Conservation (phyloP, 2,329 filamentous ascomycete genomes). For the Pseudogymnoascus sp. region DNA sequence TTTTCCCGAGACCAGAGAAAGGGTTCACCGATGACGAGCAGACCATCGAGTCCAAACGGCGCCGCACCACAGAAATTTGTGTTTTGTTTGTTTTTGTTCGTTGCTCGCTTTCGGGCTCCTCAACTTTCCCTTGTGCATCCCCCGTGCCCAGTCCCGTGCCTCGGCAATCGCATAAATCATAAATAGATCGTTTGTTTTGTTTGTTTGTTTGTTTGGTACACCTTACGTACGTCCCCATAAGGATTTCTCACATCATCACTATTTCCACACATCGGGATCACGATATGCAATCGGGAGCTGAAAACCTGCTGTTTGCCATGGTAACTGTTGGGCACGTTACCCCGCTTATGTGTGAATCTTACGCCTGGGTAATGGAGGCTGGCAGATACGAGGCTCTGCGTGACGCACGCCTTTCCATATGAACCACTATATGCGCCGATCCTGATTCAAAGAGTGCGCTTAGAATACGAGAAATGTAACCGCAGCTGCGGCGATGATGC, state of each 20-base stretch:
- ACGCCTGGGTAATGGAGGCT: neutral
- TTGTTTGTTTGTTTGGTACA: neutral
- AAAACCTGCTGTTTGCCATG: neutral
- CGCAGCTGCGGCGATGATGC: neutral
- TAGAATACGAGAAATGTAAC: constrained; percentile 5
- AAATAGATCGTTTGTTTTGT: neutral
- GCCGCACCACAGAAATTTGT: neutral
- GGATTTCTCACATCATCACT: neutral
- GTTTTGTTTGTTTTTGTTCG: neutral
- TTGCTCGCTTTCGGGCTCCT: neutral
- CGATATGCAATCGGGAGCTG: neutral
- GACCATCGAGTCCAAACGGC: neutral
- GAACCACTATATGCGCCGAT: constrained; percentile 1
- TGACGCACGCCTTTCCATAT: neutral
- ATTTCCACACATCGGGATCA: neutral
- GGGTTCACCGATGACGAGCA: neutral
- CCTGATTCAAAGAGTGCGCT: neutral
- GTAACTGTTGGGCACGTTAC: neutral
- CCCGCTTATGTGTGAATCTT: neutral
- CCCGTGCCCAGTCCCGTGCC: neutral
- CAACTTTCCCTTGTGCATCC: neutral
- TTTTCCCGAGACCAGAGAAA: neutral
- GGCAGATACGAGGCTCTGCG: constrained; percentile 3
- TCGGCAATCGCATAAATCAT: neutral
- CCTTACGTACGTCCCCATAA: neutral